A percentile compares a stretch with the other conserved stretches of the same genome.
Evolutionary conservation across 495 filamentous ascomycete species (phyloP).

Genomic region (Chaetomium tenue): DNA sequence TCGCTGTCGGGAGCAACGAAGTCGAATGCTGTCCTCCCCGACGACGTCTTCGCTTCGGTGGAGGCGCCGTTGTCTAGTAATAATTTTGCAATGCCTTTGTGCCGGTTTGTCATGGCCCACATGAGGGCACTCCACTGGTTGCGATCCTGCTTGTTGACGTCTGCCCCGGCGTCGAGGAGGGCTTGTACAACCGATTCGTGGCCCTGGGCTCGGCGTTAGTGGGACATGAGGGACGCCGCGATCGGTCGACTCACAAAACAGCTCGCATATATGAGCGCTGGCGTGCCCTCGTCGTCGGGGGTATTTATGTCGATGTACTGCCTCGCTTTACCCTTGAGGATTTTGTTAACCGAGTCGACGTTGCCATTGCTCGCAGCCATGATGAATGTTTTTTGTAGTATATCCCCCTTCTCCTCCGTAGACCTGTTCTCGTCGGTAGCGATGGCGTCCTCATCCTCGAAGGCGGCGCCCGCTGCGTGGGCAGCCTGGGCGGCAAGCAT

Average conservation of each 20-base stretch:
- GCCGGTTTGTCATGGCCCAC: slow-evolving; percentile 99
- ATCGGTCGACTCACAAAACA: slow-evolving; percentile 75
- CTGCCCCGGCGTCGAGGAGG: slow-evolving; percentile 81
- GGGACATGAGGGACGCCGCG: background rate
- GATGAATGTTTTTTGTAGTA: slow-evolving; percentile 82
- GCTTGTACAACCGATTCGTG: slow-evolving; percentile 86
- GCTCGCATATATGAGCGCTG: slow-evolving; percentile 94
- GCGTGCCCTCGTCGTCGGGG: slow-evolving; percentile 91
- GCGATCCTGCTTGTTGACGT: slow-evolving; percentile 89
- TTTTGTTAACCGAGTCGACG: slow-evolving; percentile 70
- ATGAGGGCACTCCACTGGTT: slow-evolving; percentile 98
- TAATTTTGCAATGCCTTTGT: slow-evolving; percentile 90
- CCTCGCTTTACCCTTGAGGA: slow-evolving; percentile 73
- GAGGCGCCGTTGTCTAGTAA: slow-evolving; percentile 91
- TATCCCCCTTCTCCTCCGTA: slow-evolving; percentile 71
- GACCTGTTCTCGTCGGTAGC: slow-evolving; percentile 69
- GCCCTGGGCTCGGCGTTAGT: slow-evolving; percentile 54
- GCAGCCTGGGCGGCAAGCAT: slow-evolving; percentile 95
- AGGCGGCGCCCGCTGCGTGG: slow-evolving; percentile 67
- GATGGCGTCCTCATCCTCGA: slow-evolving; percentile 76
- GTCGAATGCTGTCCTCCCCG: slow-evolving; percentile 93
- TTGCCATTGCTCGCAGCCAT: slow-evolving; percentile 98
- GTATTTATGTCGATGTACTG: slow-evolving; percentile 83
- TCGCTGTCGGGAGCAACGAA: slow-evolving; percentile 94
- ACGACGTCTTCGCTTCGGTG: slow-evolving; percentile 90